These are phyloP conservation scores for Suillus weaverae DNA, from an alignment of 768 basidiomycete genomes.

Conservation along the genomic window DNA sequence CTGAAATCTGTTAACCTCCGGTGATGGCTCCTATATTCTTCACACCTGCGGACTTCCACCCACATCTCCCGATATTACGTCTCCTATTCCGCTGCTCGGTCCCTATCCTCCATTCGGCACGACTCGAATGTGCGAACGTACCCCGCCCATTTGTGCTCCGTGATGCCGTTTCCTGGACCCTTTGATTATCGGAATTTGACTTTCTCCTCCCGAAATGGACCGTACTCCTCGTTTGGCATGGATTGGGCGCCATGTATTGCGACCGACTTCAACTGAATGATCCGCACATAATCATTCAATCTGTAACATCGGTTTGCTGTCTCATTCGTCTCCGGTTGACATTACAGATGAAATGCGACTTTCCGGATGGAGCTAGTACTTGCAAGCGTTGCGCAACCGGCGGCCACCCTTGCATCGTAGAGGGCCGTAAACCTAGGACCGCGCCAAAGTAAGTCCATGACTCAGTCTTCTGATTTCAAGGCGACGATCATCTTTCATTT, in stretches of 20 bases:
- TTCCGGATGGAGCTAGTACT: constrained; percentile 68
- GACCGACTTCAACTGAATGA: constrained; percentile 5
- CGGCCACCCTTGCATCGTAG: constrained; percentile 79
- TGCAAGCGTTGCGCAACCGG: constrained; percentile 75
- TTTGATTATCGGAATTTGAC: constrained; percentile 15
- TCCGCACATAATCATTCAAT: constrained; percentile 6
- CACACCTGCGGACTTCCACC: constrained; percentile 1
- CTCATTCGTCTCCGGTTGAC: constrained; percentile 14
- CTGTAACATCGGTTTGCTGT: constrained; percentile 15
- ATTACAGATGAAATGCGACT: constrained; percentile 82
- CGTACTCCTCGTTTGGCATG: constrained; percentile 8
- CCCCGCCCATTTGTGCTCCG: constrained; percentile 9
- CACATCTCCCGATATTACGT: not conserved
- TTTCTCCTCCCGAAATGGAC: constrained; percentile 9
- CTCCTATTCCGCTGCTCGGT: not conserved
- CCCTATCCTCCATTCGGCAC: not conserved
- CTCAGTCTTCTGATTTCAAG: not conserved
- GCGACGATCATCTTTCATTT: constrained; percentile 12
- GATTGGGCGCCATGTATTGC: constrained; percentile 12
- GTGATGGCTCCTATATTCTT: constrained; percentile 7
- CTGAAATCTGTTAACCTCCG: constrained; percentile 26
- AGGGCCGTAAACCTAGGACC: constrained; percentile 76
- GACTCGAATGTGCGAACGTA: not conserved
- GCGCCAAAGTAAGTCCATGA: constrained; percentile 72
- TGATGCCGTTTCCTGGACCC: constrained; percentile 7